A percentile compares a stretch with the other conserved stretches of the same genome.
Conservation (phyloP, 768 basidiomycete genomes). For the Trametes coccinea region DNA sequence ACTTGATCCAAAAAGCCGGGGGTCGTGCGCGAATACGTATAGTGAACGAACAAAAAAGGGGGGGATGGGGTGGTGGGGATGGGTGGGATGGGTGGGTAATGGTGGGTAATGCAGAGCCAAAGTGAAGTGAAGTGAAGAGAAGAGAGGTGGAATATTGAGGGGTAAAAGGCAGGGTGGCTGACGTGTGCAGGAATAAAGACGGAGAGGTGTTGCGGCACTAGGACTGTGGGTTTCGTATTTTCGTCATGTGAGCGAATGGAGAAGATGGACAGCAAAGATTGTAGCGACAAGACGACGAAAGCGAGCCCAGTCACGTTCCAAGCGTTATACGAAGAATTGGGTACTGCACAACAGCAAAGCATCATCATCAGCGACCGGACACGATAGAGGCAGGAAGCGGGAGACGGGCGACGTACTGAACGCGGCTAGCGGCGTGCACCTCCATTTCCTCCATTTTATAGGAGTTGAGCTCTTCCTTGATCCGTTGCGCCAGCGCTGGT, state of each 20-base stretch:
- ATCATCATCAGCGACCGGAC: constrained; percentile 13
- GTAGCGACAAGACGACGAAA: constrained; percentile 32
- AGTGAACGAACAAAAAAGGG: constrained; percentile 18
- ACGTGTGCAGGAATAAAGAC: constrained; percentile 16
- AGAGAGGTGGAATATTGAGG: constrained; percentile 10
- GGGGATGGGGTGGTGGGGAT: constrained; percentile 11
- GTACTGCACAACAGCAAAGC: constrained; percentile 49
- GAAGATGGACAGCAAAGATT: constrained; percentile 21
- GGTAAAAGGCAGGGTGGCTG: constrained; percentile 1
- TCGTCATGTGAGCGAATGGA: constrained; percentile 11
- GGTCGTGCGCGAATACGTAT: constrained; percentile 29
- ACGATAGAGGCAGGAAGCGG: not conserved
- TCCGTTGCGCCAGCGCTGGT: constrained; percentile 90
- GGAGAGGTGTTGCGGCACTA: constrained; percentile 13
- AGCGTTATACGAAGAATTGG: constrained; percentile 80
- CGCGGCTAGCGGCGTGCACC: constrained; percentile 90
- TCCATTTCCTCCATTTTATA: constrained; percentile 99
- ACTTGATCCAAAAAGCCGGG: constrained; percentile 34
- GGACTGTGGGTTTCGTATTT: constrained; percentile 25
- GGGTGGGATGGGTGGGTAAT: not conserved
- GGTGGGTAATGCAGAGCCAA: not conserved
- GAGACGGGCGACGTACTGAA: constrained; percentile 62
- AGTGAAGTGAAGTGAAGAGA: not conserved
- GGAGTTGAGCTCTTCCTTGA: constrained; percentile 97
- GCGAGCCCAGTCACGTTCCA: constrained; percentile 24